Conservation (phyloP, 2,329 filamentous ascomycete genomes). For the Colletotrichum cordylinicola region DNA sequence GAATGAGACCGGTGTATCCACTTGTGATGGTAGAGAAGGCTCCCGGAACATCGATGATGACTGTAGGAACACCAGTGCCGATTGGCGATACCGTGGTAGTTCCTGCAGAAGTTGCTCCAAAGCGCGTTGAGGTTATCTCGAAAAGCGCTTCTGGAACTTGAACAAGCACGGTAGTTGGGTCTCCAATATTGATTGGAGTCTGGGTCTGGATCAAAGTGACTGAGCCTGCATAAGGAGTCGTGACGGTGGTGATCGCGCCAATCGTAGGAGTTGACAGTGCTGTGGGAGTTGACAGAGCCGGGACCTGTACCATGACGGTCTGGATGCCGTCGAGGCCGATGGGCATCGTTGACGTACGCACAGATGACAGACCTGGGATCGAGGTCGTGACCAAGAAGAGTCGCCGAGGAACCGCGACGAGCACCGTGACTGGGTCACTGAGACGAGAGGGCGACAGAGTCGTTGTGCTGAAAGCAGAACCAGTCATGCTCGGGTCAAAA, state of each 20-base stretch:
- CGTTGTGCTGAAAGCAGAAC: neutral
- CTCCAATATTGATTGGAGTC: neutral
- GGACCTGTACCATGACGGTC: neutral
- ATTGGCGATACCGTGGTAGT: neutral
- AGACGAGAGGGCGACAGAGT: neutral
- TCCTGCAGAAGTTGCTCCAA: conserved; percentile 2
- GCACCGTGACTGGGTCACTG: neutral
- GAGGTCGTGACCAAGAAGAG: neutral
- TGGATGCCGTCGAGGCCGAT: conserved; percentile 3
- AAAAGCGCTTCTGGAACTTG: neutral
- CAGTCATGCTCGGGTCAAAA: neutral
- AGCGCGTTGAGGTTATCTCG: neutral
- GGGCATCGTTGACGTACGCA: neutral
- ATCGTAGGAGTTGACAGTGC: neutral
- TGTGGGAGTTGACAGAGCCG: neutral
- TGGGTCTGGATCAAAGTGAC: neutral
- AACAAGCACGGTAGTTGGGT: conserved; percentile 2
- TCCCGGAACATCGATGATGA: neutral
- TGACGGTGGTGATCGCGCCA: neutral
- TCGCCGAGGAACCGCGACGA: neutral
- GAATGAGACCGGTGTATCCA: conserved; percentile 2
- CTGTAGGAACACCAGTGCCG: neutral
- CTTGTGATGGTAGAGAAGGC: conserved; percentile 2
- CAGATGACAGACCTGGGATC: neutral
- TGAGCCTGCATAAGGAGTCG: neutral